A percentile compares a stretch with the other conserved stretches of the same genome.
Conservation (phyloP, 129 eudicot species). For the Tanacetum coccineum region DNA sequence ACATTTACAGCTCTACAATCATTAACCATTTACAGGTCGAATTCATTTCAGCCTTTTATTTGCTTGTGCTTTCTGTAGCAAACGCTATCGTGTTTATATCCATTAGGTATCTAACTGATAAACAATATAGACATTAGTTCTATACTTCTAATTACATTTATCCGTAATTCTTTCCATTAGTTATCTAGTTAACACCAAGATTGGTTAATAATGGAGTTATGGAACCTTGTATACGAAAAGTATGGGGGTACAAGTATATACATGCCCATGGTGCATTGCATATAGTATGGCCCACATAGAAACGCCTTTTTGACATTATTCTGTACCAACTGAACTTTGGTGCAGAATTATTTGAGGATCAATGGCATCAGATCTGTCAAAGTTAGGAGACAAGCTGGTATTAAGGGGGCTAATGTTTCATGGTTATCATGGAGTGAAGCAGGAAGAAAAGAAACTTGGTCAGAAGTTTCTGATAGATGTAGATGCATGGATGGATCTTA, state of each 20-base stretch:
- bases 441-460: constrained; percentile 72
- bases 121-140: not conserved
- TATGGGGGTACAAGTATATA: not conserved
- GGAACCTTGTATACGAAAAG: too few relatives aligned
- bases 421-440: constrained; percentile 79
- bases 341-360: constrained; percentile 10
- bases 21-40: not conserved
- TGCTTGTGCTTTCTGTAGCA: not conserved
- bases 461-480: constrained; percentile 77
- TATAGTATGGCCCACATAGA: not conserved
- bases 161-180: not conserved
- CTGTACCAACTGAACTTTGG: not conserved
- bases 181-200: not conserved
- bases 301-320: too few relatives aligned
- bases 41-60: not conserved
- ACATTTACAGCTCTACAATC: not conserved
- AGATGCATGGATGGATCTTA: constrained; percentile 95
- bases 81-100: not conserved
- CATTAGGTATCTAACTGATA: not conserved
- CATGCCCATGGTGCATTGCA: not conserved
- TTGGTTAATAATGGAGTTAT: too few relatives aligned
- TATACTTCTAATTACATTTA: not conserved
- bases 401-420: constrained; percentile 75
- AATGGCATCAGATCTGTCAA: constrained; percentile 27
- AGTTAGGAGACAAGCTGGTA: constrained; percentile 58